Conservation (phyloP, 2,329 filamentous ascomycete genomes). For the Aspergillus hortae region DNA sequence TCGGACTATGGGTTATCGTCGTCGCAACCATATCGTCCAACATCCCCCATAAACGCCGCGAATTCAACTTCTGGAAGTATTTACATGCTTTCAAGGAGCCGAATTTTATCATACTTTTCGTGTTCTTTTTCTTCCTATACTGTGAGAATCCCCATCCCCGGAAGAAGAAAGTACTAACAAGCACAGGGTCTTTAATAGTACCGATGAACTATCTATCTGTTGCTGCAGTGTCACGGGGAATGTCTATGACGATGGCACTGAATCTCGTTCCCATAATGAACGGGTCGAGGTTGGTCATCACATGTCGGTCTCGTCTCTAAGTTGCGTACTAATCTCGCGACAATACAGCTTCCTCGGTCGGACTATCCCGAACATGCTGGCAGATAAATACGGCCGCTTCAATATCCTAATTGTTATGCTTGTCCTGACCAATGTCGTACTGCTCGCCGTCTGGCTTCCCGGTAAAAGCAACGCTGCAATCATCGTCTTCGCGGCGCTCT, state of each 20-base stretch:
- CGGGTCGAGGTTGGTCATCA: conserved; percentile 5
- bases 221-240: conserved; percentile 12
- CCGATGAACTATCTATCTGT: not conserved
- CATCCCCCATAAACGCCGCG: conserved; percentile 1
- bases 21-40: conserved; percentile 47
- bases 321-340: no score
- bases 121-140: conserved; percentile 10
- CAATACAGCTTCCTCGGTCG: conserved; percentile 14
- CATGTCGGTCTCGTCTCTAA: no score
- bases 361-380: conserved; percentile 10
- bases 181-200: not conserved
- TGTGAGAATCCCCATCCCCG: conserved; percentile 6
- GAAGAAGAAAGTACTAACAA: not conserved
- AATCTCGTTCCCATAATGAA: conserved; percentile 20
- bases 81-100: conserved; percentile 2
- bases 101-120: conserved; percentile 2
- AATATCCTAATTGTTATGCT: conserved; percentile 16
- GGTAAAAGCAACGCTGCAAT: conserved; percentile 9
- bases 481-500: conserved; percentile 19
- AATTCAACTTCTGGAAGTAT: not conserved
- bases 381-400: conserved; percentile 17
- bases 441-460: conserved; percentile 14
- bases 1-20: conserved; percentile 52
- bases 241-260: conserved; percentile 20
- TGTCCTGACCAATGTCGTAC: conserved; percentile 8